Evolutionary conservation across 306 rosid genomes (phyloP).

Genomic region (Quercus cerris): DNA sequence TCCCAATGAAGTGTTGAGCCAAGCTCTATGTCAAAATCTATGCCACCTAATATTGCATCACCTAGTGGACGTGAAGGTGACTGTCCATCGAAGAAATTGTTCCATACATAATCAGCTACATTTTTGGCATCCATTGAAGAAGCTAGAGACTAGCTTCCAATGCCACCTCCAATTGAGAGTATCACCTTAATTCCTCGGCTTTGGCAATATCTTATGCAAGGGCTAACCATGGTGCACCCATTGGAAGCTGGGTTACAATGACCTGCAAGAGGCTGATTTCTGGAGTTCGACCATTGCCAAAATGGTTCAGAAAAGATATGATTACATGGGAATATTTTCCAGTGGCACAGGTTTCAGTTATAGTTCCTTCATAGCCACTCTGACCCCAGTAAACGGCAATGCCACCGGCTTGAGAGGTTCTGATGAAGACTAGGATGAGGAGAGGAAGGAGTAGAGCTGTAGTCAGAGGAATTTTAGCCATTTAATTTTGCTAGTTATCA

Average conservation of each 20-base stretch:
- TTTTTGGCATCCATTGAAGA: slow-evolving; percentile 40
- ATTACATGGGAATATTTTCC: slow-evolving; percentile 33
- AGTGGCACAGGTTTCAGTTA: slow-evolving; percentile 50
- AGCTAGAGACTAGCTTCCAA: slow-evolving; percentile 33
- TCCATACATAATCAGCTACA: slow-evolving; percentile 48
- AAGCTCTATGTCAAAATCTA: slow-evolving; percentile 46
- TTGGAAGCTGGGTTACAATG: slow-evolving; percentile 42
- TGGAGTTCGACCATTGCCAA: slow-evolving; percentile 32
- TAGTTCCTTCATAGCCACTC: slow-evolving; percentile 34
- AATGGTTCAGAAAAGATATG: slow-evolving; percentile 38
- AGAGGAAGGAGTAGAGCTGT: slow-evolving; percentile 16
- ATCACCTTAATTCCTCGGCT: slow-evolving; percentile 44
- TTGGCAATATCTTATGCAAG: slow-evolving; percentile 37
- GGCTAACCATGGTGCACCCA: slow-evolving; percentile 24
- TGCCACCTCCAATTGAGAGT: slow-evolving; percentile 52
- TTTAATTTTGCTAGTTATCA: background rate
- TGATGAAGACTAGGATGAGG: background rate
- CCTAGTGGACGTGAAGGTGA: slow-evolving; percentile 46
- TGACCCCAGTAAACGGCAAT: slow-evolving; percentile 66
- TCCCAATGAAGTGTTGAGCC: slow-evolving; percentile 26
- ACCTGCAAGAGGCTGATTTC: slow-evolving; percentile 40
- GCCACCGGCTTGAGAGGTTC: slow-evolving; percentile 17
- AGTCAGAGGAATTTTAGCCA: slow-evolving; percentile 17
- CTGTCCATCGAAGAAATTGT: slow-evolving; percentile 45
- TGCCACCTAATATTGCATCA: slow-evolving; percentile 44